These are phyloP conservation scores for Collybia nuda DNA, from an alignment of 768 basidiomycete species.

Conservation along the genomic window DNA sequence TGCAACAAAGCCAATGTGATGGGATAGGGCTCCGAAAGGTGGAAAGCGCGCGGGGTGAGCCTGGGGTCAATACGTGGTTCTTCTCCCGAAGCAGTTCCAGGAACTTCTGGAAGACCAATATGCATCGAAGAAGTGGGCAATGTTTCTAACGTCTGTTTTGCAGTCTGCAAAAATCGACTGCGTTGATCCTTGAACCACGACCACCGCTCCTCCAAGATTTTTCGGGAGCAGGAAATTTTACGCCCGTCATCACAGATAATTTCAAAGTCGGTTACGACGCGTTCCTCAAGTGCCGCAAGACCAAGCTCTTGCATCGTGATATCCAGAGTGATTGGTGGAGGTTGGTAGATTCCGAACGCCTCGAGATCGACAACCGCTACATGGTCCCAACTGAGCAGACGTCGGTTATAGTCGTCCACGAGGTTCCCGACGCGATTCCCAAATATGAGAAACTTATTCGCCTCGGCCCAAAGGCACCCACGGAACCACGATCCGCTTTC, in stretches of 20 bases:
- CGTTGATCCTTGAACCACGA: conserved; percentile 89
- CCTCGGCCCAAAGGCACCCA: conserved; percentile 82
- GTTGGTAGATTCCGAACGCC: conserved; percentile 94
- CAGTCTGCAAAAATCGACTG: conserved; percentile 54
- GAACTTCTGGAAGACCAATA: conserved; percentile 60
- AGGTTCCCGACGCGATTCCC: conserved; percentile 87
- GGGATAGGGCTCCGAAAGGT: conserved; percentile 87
- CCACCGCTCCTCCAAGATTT: conserved; percentile 89
- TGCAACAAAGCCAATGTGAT: conserved; percentile 88
- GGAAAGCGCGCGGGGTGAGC: conserved; percentile 74
- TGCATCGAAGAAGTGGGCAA: conserved; percentile 64
- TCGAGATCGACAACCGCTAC: conserved; percentile 89
- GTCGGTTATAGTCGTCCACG: conserved; percentile 90
- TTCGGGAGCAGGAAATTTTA: conserved; percentile 77
- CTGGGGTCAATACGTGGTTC: conserved; percentile 72
- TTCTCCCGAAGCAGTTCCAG: conserved; percentile 45
- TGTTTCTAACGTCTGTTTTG: conserved; percentile 53
- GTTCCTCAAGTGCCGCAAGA: conserved; percentile 80
- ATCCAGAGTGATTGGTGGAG: conserved; percentile 66
- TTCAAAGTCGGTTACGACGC: conserved; percentile 85
- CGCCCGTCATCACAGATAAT: conserved; percentile 90
- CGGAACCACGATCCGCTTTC: conserved; percentile 94
- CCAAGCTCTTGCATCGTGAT: conserved; percentile 83
- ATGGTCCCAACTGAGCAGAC: conserved; percentile 89
- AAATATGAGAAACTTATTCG: conserved; percentile 86